phyloP scores from a whole-genome alignment of 2,329 filamentous ascomycete genomes.

The Colletotrichum chlorophyti region DNA sequence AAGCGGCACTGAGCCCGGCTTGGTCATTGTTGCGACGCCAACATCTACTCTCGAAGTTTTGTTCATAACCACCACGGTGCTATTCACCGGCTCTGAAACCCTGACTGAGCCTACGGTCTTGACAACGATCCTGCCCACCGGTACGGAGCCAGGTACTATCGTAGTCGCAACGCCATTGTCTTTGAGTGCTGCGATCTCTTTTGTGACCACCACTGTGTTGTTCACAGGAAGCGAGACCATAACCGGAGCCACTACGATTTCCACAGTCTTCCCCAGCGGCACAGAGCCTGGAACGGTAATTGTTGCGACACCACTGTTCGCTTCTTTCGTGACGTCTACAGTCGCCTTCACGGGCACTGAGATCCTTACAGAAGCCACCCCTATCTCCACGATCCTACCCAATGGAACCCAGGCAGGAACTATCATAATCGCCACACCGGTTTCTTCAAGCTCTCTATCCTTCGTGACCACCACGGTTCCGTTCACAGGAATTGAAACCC shows the following conservation, averaged over 20 bases:
- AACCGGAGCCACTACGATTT: background rate
- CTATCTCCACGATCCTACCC: conserved; percentile 5
- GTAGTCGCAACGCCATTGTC: background rate
- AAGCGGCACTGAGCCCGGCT: too few species aligned
- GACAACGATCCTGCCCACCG: conserved; percentile 5
- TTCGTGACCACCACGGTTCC: background rate
- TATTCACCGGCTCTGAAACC: background rate
- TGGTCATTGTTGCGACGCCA: too few species aligned
- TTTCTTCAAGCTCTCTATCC: background rate
- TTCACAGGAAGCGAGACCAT: background rate
- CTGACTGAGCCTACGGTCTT: background rate
- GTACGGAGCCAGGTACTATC: conserved; percentile 16
- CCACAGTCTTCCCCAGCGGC: background rate
- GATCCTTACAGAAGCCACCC: background rate
- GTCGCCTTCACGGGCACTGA: background rate
- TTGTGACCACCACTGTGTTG: background rate
- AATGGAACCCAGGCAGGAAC: conserved; percentile 9
- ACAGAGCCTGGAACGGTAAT: conserved; percentile 8
- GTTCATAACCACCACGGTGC: too few species aligned
- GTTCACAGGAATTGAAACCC: background rate
- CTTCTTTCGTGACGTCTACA: background rate
- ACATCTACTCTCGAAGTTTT: too few species aligned
- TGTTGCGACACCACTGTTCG: background rate
- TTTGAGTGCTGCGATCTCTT: background rate
- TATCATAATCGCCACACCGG: background rate